Evolutionary conservation across 495 filamentous ascomycete genomes (phyloP).

Genomic region (Xylaria palmicola): DNA sequence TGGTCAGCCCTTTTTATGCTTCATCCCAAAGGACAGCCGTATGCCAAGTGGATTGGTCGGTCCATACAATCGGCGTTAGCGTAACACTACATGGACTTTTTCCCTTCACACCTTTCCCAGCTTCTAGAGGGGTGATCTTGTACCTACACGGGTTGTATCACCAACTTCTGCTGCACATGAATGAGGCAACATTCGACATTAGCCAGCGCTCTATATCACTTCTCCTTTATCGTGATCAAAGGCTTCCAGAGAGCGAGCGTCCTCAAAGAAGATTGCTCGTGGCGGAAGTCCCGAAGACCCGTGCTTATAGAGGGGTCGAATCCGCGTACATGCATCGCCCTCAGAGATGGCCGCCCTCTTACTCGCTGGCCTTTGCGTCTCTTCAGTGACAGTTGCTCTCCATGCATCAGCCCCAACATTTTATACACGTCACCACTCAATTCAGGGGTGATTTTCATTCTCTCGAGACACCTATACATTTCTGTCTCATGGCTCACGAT

Average conservation of each 20-base stretch:
- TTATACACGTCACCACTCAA: background rate
- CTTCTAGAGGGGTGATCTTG: slow-evolving; percentile 16
- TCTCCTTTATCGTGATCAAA: no score
- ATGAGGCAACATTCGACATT: slow-evolving; percentile 9
- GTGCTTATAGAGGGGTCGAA: background rate
- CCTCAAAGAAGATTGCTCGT: background rate
- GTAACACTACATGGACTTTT: slow-evolving; percentile 27
- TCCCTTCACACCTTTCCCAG: slow-evolving; percentile 34
- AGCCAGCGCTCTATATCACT: no score
- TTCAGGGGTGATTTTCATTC: slow-evolving; percentile 1
- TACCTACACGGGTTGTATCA: slow-evolving; percentile 7
- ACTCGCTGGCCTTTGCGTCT: background rate
- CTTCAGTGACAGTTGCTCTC: background rate
- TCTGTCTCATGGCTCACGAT: background rate
- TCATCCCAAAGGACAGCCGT: slow-evolving; percentile 42
- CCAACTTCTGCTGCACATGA: slow-evolving; percentile 12
- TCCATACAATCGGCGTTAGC: slow-evolving; percentile 19
- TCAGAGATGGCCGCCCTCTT: background rate
- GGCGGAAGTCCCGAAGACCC: background rate
- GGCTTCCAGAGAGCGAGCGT: background rate
- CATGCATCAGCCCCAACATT: slow-evolving; percentile 7
- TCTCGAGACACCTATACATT: background rate
- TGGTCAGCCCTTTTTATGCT: slow-evolving; percentile 42
- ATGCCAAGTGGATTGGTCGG: slow-evolving; percentile 27
- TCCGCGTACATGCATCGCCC: background rate